Evolutionary conservation across 345 rosid species (phyloP), one percentile per base, ranked within the genome.

Genomic region (Turnera subulata): DNA sequence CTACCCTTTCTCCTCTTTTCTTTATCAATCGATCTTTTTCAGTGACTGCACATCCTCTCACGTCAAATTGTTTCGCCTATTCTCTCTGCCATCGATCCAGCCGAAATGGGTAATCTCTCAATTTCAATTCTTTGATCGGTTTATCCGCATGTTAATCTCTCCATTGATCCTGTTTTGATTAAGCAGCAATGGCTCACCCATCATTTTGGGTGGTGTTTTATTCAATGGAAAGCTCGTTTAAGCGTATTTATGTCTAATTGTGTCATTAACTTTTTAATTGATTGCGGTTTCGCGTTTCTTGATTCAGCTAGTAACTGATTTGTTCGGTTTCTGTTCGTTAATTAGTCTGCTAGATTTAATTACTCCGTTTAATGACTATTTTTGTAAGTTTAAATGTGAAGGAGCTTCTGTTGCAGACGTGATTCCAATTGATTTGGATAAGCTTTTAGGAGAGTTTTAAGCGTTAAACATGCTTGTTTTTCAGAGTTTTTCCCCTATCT

Each of bases 51-150:
- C 46, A 59, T 50, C 14, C 37, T 42, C 61, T 16, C n/a, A 44
- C 35, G 61, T 59, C 46, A 53, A 21, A 10, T 60, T 59, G 37
- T 37, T 43, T 44, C 59, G 9, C 47, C 61, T n/a, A 26, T 53
- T 32, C 11, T 49, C 56, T 38, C 40, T 10, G 21, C 19, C n/a
- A 18, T 15, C 43, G 55, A 68, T 61, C 72, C 38, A 56, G 43
- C 29, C 25, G 46, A 32, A 40, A 76, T 76, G 71, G 66, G 71
- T 66, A 56, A n/a, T 42, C 51, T 48, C 45, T 61, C 63, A 38
- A 55, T 64, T 33, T 56, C 68, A 50, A 25, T 47, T 16, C 16
- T 47, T 24, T 26, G 54, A 65, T 65, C 46, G 33, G 48, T 61
- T 73, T 54, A 14, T 29, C 8, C 8, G 35, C 35, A n/a, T n/a